Evolutionary conservation across 768 basidiomycete genomes (phyloP).

Genomic region (Suillus variegatus): DNA sequence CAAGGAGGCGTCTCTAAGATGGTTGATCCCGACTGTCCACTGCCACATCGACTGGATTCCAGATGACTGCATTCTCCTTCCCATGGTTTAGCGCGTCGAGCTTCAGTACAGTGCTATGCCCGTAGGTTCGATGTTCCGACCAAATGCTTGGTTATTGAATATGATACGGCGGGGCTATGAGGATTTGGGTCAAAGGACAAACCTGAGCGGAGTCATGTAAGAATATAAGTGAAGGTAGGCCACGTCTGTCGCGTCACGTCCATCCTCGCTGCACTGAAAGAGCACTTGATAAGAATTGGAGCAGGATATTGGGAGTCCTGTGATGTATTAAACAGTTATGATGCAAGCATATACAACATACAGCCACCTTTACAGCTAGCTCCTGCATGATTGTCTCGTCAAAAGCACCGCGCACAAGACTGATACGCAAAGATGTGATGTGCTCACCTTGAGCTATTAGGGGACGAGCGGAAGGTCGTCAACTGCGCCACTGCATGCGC

Average conservation of each 20-base stretch:
- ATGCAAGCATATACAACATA: neutral
- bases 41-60: constrained; percentile 45
- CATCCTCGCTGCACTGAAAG: constrained; percentile 66
- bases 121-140: constrained; percentile 42
- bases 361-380: neutral
- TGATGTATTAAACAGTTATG: neutral
- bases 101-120: constrained; percentile 37
- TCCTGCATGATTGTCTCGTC: too few relatives aligned
- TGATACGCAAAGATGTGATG: neutral
- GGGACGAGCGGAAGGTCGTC: neutral
- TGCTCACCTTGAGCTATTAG: neutral
- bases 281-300: constrained; percentile 83
- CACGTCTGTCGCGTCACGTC: constrained; percentile 16
- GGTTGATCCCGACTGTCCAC: neutral
- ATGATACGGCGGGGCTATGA: constrained; percentile 42
- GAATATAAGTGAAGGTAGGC: neutral
- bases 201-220: constrained; percentile 28
- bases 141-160: constrained; percentile 46
- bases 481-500: too few relatives aligned
- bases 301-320: constrained; percentile 60
- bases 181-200: constrained; percentile 50
- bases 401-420: neutral
- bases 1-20: neutral
- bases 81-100: constrained; percentile 48
- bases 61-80: constrained; percentile 42